A percentile compares a stretch with the other conserved stretches of the same genome.
Evolutionary conservation across 2,329 filamentous ascomycete species (phyloP).

Genomic region (Diplodia intermedia): DNA sequence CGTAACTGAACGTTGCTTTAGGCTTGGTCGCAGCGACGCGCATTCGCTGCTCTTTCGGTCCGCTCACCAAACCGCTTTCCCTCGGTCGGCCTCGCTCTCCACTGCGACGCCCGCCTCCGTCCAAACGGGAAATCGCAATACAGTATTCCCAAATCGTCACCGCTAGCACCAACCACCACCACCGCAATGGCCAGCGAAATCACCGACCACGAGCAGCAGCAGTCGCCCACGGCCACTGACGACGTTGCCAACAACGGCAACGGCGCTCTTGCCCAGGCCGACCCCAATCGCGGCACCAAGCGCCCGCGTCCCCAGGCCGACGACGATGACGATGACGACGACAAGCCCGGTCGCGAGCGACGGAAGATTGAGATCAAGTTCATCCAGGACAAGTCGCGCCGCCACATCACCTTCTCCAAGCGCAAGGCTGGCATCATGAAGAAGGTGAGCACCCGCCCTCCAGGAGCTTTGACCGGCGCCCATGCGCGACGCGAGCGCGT

Average conservation of each 20-base stretch:
- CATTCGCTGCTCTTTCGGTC: slow-evolving; percentile 32
- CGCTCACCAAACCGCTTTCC: slow-evolving; percentile 30
- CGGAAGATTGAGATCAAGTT: slow-evolving; percentile 99
- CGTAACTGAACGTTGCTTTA: slow-evolving; percentile 34
- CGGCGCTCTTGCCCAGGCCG: slow-evolving; percentile 57
- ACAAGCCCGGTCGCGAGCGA: slow-evolving; percentile 96
- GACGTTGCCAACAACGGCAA: slow-evolving; percentile 73
- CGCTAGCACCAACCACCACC: slow-evolving; percentile 38
- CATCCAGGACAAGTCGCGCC: slow-evolving; percentile 98
- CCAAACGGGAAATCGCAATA: slow-evolving; percentile 47
- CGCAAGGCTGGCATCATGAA: slow-evolving; percentile 99
- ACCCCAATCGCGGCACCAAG: slow-evolving; percentile 84
- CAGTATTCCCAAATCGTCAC: slow-evolving; percentile 46
- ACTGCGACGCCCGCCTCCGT: slow-evolving; percentile 35
- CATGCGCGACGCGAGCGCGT: slow-evolving; percentile 39
- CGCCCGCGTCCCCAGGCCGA: slow-evolving; percentile 81
- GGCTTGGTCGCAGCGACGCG: slow-evolving; percentile 31
- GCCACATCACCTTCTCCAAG: slow-evolving; percentile 99
- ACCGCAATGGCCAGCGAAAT: slow-evolving; percentile 55
- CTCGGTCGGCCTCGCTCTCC: slow-evolving; percentile 40
- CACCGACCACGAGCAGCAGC: slow-evolving; percentile 60
- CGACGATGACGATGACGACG: slow-evolving; percentile 96
- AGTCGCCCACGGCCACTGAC: slow-evolving; percentile 59
- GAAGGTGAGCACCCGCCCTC: slow-evolving; percentile 72
- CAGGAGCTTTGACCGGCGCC: slow-evolving; percentile 34